Evolutionary conservation across 2,329 filamentous ascomycete genomes (phyloP).

Genomic region (Onygenales sp.): DNA sequence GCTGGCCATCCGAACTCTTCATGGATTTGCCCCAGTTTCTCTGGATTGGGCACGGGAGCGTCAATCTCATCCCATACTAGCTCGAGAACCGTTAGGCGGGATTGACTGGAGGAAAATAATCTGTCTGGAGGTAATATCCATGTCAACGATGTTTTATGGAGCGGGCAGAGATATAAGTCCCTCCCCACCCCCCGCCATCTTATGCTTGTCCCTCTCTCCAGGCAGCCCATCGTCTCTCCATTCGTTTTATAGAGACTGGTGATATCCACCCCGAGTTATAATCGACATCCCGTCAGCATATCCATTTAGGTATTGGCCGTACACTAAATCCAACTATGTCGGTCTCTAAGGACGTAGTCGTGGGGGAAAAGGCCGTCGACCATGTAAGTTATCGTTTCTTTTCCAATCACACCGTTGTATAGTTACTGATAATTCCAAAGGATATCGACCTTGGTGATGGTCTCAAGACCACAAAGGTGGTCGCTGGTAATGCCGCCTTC

Average conservation of each 20-base stretch:
- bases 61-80: background rate
- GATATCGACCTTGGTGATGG: too few relatives aligned
- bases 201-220: background rate
- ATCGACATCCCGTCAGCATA: too few relatives aligned
- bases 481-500: slow-evolving; percentile 45
- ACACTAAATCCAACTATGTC: background rate
- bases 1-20: background rate
- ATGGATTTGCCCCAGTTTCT: background rate
- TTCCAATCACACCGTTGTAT: too few relatives aligned
- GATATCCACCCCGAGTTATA: too few relatives aligned
- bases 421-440: too few relatives aligned
- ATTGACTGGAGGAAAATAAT: background rate
- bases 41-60: background rate
- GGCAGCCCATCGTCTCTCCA: background rate
- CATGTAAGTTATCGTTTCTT: background rate
- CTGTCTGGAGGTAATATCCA: background rate
- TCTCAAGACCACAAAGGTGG: slow-evolving; percentile 25
- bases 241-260: background rate
- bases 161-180: background rate
- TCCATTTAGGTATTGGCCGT: too few relatives aligned
- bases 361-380: background rate
- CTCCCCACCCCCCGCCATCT: background rate
- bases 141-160: background rate
- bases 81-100: background rate
- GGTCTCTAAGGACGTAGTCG: background rate